A percentile compares a stretch with the other conserved stretches of the same genome.
Conservation (phyloP, 208 protist species). For the Leishmania mexicana region DNA sequence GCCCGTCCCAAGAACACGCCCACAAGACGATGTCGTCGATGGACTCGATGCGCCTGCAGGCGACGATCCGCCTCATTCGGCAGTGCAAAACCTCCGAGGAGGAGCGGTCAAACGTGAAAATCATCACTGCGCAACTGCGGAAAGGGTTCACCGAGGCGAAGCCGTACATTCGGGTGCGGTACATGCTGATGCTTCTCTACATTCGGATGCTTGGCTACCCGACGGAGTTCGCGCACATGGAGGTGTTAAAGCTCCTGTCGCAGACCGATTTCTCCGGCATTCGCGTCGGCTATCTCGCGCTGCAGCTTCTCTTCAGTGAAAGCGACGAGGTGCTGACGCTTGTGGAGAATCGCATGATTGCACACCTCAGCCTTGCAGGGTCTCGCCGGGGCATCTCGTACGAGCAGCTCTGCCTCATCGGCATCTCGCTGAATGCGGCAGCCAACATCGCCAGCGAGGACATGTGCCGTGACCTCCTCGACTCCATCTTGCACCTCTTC, state of each 20-base stretch:
- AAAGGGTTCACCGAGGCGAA: constrained; percentile 94
- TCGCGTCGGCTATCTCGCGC: constrained; percentile 97
- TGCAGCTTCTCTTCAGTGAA: constrained; percentile 97
- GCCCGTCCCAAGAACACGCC: not conserved
- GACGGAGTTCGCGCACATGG: constrained; percentile 99
- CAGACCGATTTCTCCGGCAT: constrained; percentile 97
- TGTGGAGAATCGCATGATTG: constrained; percentile 97
- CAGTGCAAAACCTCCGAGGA: constrained; percentile 96
- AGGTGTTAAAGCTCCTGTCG: constrained; percentile 98
- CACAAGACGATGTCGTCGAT: constrained; percentile 55
- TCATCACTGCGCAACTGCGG: constrained; percentile 96
- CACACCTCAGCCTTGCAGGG: constrained; percentile 86
- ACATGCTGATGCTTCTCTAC: constrained; percentile 99
- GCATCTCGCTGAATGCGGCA: constrained; percentile 96
- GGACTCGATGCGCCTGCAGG: constrained; percentile 89
- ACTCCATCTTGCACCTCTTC: constrained; percentile 94
- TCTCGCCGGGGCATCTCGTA: constrained; percentile 24
- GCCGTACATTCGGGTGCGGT: constrained; percentile 93
- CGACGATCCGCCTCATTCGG: constrained; percentile 97
- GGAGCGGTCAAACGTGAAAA: constrained; percentile 96
- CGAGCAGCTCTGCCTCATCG: constrained; percentile 88
- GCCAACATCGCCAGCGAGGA: constrained; percentile 97
- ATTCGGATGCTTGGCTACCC: constrained; percentile 99
- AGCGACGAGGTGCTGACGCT: constrained; percentile 98
- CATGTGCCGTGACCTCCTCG: constrained; percentile 96